Evolutionary conservation across 257 asterid species (phyloP).

Genomic region (Rhazya stricta): DNA sequence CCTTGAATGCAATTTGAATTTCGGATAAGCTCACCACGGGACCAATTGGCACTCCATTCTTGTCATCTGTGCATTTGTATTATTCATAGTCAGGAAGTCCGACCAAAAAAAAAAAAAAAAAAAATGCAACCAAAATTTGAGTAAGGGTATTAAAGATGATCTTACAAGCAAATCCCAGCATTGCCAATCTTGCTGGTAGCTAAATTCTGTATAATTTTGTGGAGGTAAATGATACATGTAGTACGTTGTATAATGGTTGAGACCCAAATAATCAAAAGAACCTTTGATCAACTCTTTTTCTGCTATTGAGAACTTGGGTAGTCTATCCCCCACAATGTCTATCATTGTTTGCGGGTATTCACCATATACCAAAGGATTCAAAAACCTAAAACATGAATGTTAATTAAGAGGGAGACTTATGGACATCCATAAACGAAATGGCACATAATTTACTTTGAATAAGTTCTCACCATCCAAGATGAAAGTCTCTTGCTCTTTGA

Average conservation of each 20-base stretch:
- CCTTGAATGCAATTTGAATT: not conserved
- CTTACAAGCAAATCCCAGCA: conserved; percentile 77
- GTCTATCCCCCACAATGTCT: conserved; percentile 54
- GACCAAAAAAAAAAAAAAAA: too few relatives aligned
- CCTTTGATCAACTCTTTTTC: conserved; percentile 79
- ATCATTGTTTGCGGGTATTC: conserved; percentile 83
- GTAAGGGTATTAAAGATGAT: not conserved
- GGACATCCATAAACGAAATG: too few relatives aligned
- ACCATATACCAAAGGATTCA: conserved; percentile 84
- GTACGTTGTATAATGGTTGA: conserved; percentile 84
- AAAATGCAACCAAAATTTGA: not conserved
- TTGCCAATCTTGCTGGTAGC: conserved; percentile 84
- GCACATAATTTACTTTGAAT: too few relatives aligned
- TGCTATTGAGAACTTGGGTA: conserved; percentile 64
- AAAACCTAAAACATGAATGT: conserved; percentile 52
- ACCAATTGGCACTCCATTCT: conserved; percentile 80
- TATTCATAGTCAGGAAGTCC: not conserved
- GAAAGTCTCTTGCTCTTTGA: conserved; percentile 84
- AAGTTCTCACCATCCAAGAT: conserved; percentile 69
- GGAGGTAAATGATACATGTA: conserved; percentile 52
- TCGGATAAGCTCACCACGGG: conserved; percentile 50
- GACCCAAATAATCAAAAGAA: conserved; percentile 66
- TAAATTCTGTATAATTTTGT: conserved; percentile 30
- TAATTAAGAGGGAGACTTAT: not conserved
- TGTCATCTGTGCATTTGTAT: conserved; percentile 36